Base-by-base conservation (phyloP, 2,329 filamentous ascomycete species). In the Stagonosporopsis vannaccii region DNA sequence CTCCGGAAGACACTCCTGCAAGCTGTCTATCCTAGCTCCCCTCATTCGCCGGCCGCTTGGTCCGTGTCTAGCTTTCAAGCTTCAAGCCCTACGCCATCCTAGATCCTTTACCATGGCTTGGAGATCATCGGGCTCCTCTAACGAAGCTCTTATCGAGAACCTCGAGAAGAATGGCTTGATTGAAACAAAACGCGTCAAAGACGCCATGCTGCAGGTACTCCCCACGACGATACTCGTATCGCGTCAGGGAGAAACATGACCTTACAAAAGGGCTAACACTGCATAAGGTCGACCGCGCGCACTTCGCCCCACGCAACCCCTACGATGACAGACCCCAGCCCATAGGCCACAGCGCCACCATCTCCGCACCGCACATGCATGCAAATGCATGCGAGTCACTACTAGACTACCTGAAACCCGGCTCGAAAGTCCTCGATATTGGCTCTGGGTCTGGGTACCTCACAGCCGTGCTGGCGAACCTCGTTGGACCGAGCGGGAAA, bases 401-500 rank as follows among this genome's bases (percentile, higher is more conserved):
- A 20, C 81, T 89, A 33, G 78, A 82, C 1, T 82, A 79, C 70
- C 79, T 90, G 7, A 72, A 79, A 1, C 82, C 85, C 1, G 80
- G 80, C 20, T 76, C 81, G 3, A 67, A 66, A 20, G 80, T 83
- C 11, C 74, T 83, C 6, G 81, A 83, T 58, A 76, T 83, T 22
- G 81, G 81, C 6, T 78, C 72, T 11, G 80, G 80, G 9, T 79
- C 76, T 7, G 89, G 63, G 81, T 98, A 97, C 71, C 80, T 99
- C 12, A 97, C 92, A 5, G 92, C 96, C 67, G 87, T 97, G 0
- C 77, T 98, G 7, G 93, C 92, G 0, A 90, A 94, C 71, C 81
- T 97, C 0, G 88, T 89, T 1, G 86, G 75, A 32, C 78, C 78
- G 0, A 71, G 61, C 12, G 80, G 80, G 6, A 70, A 59, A 15